A percentile compares a stretch with the other conserved stretches of the same genome.
phyloP scores from a whole-genome alignment of 805 yeast species.

The Kluyveromyces aestuarii region DNA sequence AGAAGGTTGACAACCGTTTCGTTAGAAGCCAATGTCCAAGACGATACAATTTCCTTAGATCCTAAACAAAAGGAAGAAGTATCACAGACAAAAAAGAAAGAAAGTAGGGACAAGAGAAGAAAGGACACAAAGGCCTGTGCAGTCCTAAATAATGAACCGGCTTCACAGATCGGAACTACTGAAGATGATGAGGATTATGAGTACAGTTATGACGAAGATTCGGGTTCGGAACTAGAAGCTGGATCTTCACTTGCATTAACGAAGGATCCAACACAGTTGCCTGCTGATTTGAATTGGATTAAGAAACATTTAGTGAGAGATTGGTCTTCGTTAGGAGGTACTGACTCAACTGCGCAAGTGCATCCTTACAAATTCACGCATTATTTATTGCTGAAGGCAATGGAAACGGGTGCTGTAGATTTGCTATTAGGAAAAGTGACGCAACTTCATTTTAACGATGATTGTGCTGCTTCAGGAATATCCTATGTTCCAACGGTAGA shows the following conservation, averaged over 20 bases:
- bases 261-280: conserved; percentile 29
- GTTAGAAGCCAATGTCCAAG: conserved; percentile 68
- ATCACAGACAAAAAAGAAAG: conserved; percentile 2
- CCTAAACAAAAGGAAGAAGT: conserved; percentile 5
- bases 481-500: conserved; percentile 38
- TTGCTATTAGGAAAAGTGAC: conserved; percentile 77
- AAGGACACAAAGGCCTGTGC: conserved; percentile 3
- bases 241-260: conserved; percentile 1
- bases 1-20: conserved; percentile 80
- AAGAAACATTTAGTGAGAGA: conserved; percentile 50
- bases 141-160: conserved; percentile 1
- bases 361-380: conserved; percentile 94
- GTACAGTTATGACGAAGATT: conserved; percentile 1
- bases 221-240: conserved; percentile 1
- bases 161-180: background rate
- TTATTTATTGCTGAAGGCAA: conserved; percentile 66
- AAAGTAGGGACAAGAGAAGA: background rate
- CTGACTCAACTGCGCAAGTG: conserved; percentile 89
- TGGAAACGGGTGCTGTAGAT: conserved; percentile 76
- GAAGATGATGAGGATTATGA: conserved; percentile 2
- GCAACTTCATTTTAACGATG: conserved; percentile 50
- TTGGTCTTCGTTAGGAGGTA: conserved; percentile 76
- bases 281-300: conserved; percentile 72
- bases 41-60: conserved; percentile 5
- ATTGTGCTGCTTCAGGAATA: conserved; percentile 66